phyloP scores from a whole-genome alignment of 208 protist genomes.

The Trypanosomatidae sp. region DNA sequence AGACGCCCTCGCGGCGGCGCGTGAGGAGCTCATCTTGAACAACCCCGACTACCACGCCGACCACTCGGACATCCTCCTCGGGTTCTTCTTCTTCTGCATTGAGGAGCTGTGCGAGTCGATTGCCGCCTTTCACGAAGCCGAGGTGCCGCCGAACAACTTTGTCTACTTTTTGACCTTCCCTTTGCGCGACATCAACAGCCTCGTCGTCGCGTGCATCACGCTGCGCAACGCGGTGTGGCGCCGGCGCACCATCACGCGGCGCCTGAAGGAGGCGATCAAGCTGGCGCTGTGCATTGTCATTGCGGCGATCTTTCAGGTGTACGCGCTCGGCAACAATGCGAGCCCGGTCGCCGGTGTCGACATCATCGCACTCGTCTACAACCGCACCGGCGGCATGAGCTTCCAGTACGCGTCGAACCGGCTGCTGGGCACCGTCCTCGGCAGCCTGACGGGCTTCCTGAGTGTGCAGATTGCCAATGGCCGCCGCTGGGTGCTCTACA shows the following conservation, averaged over 20 bases:
- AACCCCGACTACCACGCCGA: conserved; percentile 72
- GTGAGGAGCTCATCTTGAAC: conserved; percentile 66
- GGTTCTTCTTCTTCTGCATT: conserved; percentile 75
- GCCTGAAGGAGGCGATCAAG: conserved; percentile 78
- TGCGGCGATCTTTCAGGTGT: conserved; percentile 64
- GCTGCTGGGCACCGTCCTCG: conserved; percentile 74
- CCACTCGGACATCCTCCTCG: conserved; percentile 67
- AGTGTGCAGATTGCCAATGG: conserved; percentile 46
- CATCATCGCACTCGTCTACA: conserved; percentile 77
- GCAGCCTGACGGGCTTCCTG: conserved; percentile 47
- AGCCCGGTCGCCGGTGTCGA: conserved; percentile 54
- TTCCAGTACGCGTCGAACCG: conserved; percentile 69
- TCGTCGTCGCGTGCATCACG: conserved; percentile 17
- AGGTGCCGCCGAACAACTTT: conserved; percentile 24
- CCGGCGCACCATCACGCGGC: conserved; percentile 47
- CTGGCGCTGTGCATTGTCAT: conserved; percentile 53
- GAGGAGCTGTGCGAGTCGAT: conserved; percentile 65
- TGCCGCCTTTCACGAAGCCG: conserved; percentile 28
- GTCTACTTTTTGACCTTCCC: conserved; percentile 30
- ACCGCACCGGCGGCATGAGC: conserved; percentile 64
- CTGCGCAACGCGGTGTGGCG: conserved; percentile 22
- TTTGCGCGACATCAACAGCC: conserved; percentile 41
- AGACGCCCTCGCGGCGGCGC: conserved; percentile 49
- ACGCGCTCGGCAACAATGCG: conserved; percentile 38
- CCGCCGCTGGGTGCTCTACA: conserved; percentile 41